Percentiles rank a stretch among this genome's conserved stretches.
Conservation (phyloP, 177 flowering plant species). For the Tripterygium wilfordii region DNA sequence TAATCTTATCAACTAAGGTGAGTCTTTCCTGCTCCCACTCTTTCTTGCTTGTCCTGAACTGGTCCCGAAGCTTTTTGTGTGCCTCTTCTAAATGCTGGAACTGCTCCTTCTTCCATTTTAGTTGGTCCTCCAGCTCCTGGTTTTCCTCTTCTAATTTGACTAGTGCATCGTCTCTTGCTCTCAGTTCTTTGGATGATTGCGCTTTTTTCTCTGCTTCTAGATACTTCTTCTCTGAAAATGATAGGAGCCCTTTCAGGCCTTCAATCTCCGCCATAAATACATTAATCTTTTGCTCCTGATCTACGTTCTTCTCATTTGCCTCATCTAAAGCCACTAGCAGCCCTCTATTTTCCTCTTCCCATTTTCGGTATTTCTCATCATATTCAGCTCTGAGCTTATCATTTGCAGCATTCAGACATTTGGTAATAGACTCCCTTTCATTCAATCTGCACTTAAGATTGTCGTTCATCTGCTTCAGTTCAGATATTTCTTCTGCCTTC, state of each 20-base stretch:
- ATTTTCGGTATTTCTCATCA: slow-evolving; percentile 24
- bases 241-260: slow-evolving; percentile 35
- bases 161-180: slow-evolving; percentile 34
- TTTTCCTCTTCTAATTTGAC: slow-evolving; percentile 40
- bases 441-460: slow-evolving; percentile 27
- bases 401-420: slow-evolving; percentile 26
- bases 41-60: slow-evolving; percentile 31
- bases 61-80: slow-evolving; percentile 32
- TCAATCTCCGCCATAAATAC: slow-evolving; percentile 29
- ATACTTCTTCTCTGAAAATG: slow-evolving; percentile 35
- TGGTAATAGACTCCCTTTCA: slow-evolving; percentile 38
- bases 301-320: slow-evolving; percentile 24
- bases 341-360: slow-evolving; percentile 40
- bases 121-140: slow-evolving; percentile 30
- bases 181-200: slow-evolving; percentile 29
- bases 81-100: slow-evolving; percentile 68
- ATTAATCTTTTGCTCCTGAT: slow-evolving; percentile 28
- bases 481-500: slow-evolving; percentile 33
- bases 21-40: slow-evolving; percentile 57
- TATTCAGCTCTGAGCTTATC: slow-evolving; percentile 34
- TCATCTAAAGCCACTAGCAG: slow-evolving; percentile 44
- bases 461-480: slow-evolving; percentile 23
- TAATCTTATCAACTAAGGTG: slow-evolving; percentile 33
- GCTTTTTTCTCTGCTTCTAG: slow-evolving; percentile 33
- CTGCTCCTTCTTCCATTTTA: slow-evolving; percentile 77